Evolutionary conservation across 192 early-diverging fungal genomes (phyloP).

Genomic region (Coemansia sp.): DNA sequence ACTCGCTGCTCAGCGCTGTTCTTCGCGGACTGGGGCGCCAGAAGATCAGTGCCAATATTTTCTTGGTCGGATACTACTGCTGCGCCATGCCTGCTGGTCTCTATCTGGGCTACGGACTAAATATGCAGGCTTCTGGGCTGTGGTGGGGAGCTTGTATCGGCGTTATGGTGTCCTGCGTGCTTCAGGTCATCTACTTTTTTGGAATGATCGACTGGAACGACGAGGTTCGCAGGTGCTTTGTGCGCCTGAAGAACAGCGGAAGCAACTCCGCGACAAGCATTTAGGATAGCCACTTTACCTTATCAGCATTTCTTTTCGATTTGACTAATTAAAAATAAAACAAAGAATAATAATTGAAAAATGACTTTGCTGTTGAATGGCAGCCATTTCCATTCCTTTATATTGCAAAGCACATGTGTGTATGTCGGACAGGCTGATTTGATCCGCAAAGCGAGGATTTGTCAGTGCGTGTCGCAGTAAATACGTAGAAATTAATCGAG

Average conservation of each 20-base stretch:
- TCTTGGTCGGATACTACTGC: conserved; percentile 50
- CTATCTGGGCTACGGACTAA: conserved; percentile 35
- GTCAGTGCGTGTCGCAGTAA: too few species aligned
- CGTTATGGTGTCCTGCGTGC: conserved; percentile 10
- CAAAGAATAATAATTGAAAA: too few species aligned
- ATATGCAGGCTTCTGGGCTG: conserved; percentile 25
- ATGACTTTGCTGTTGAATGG: too few species aligned
- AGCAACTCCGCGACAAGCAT: too few species aligned
- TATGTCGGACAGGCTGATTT: too few species aligned
- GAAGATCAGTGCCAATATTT: conserved; percentile 45
- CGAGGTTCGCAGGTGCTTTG: conserved; percentile 21
- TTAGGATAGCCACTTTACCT: too few species aligned
- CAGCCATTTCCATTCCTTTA: too few species aligned
- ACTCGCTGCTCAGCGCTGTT: conserved; percentile 56
- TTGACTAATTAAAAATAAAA: too few species aligned
- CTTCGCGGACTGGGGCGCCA: conserved; percentile 56
- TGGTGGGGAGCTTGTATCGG: conserved; percentile 31
- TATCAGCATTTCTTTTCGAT: too few species aligned
- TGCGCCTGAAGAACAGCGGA: conserved; percentile 15
- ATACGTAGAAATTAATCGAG: too few species aligned
- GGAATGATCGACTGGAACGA: conserved; percentile 29
- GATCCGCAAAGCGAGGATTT: too few species aligned
- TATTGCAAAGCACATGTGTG: too few species aligned
- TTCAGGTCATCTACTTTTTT: conserved; percentile 28
- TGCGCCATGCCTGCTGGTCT: conserved; percentile 50